Evolutionary conservation across 2,329 filamentous ascomycete genomes (phyloP).

Genomic region (Immersiporthe knoxdaviesiana): DNA sequence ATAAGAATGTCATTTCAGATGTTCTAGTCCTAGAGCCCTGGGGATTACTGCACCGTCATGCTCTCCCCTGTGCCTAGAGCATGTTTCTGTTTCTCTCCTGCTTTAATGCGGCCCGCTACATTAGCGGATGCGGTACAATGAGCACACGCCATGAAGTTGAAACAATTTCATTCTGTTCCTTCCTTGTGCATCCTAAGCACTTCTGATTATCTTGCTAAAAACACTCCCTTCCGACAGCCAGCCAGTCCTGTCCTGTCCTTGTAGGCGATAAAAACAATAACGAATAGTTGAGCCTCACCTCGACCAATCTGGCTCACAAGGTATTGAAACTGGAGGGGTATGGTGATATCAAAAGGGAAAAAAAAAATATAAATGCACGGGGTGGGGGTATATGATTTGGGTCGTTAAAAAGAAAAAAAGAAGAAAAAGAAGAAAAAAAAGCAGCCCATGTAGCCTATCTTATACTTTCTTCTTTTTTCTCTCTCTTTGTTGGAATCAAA

Average conservation of each 20-base stretch:
- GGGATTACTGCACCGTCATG: too few species aligned
- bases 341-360: neutral
- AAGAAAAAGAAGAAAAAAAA: too few species aligned
- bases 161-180: neutral
- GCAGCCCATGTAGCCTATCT: conserved; percentile 19
- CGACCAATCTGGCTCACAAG: neutral
- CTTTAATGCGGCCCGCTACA: too few species aligned
- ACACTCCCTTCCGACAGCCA: neutral
- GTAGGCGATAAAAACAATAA: neutral
- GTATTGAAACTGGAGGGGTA: neutral
- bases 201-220: neutral
- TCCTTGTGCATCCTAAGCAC: neutral
- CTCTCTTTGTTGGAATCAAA: neutral
- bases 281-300: neutral
- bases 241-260: neutral
- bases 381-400: conserved; percentile 16
- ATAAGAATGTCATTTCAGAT: too few species aligned
- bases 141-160: neutral
- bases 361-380: neutral
- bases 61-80: too few species aligned
- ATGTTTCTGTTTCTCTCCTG: too few species aligned
- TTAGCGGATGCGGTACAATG: too few species aligned
- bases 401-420: too few species aligned
- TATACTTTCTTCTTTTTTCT: conserved; percentile 7
- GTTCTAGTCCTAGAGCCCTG: too few species aligned